Conservation (phyloP, 352 stramenopile species). For the Globisporangium camurandrum region DNA sequence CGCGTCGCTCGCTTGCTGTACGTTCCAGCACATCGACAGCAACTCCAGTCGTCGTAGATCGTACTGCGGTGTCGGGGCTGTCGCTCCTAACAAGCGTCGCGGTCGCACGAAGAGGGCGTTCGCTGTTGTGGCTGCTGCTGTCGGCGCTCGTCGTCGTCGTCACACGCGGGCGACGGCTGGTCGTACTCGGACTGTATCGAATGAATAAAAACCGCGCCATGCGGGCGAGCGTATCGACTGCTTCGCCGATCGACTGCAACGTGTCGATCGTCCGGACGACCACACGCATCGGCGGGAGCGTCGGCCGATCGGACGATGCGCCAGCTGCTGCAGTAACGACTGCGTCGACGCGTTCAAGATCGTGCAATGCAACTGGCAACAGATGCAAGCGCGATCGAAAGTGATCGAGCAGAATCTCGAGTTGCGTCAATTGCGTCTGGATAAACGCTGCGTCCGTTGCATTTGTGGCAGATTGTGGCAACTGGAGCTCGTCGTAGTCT, state of each 20-base stretch:
- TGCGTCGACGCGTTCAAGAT: conserved; percentile 11
- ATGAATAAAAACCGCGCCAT: conserved; percentile 46
- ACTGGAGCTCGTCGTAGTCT: conserved; percentile 5
- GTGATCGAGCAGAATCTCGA: conserved; percentile 34
- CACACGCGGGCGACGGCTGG: conserved; percentile 2
- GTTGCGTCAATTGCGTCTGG: conserved; percentile 42
- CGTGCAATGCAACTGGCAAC: conserved; percentile 35
- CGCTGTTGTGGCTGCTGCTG: too few relatives aligned
- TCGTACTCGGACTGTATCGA: conserved; percentile 19
- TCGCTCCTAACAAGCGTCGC: not conserved
- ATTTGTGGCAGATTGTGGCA: conserved; percentile 7
- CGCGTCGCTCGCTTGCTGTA: conserved; percentile 5
- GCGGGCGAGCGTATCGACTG: conserved; percentile 34
- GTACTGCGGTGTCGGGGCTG: not conserved
- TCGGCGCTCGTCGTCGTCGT: not conserved
- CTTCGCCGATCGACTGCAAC: conserved; percentile 46
- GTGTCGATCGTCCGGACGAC: conserved; percentile 44
- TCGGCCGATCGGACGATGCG: too few relatives aligned
- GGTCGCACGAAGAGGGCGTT: too few relatives aligned
- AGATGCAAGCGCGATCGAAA: conserved; percentile 42
- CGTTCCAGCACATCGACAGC: too few relatives aligned
- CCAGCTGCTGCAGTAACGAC: not conserved
- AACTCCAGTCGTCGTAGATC: too few relatives aligned
- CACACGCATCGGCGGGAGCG: conserved; percentile 9
- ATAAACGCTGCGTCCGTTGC: conserved; percentile 23